Percentiles rank a stretch among this genome's conserved stretches.
phyloP scores from a whole-genome alignment of 768 basidiomycete species.

The Suillus paluster region DNA sequence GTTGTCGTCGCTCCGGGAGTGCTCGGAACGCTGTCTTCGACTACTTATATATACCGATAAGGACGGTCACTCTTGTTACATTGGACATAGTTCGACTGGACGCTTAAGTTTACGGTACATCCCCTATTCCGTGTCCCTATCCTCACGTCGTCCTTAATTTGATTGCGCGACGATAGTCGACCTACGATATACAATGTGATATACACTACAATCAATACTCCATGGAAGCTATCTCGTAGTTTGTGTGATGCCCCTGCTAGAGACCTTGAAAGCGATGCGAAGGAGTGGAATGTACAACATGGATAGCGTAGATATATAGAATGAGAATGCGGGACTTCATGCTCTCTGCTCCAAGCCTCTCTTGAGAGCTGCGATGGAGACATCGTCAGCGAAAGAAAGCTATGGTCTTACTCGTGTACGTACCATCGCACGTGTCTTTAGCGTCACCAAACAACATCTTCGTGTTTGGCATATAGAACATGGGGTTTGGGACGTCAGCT shows the following conservation, averaged over 20 bases:
- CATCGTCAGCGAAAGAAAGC: background rate
- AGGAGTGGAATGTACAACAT: slow-evolving; percentile 24
- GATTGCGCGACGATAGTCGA: slow-evolving; percentile 17
- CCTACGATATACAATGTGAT: slow-evolving; percentile 33
- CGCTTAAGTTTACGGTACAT: slow-evolving; percentile 26
- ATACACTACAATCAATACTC: slow-evolving; percentile 31
- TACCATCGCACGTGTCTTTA: slow-evolving; percentile 88
- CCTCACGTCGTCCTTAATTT: slow-evolving; percentile 13
- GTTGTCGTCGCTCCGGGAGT: background rate
- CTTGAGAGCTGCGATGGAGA: slow-evolving; percentile 53
- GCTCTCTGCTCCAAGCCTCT: slow-evolving; percentile 53
- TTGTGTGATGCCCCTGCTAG: slow-evolving; percentile 6
- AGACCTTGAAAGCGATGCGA: slow-evolving; percentile 16
- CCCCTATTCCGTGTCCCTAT: slow-evolving; percentile 18
- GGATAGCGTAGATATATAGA: slow-evolving; percentile 15
- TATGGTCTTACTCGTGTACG: slow-evolving; percentile 15
- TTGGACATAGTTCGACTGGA: slow-evolving; percentile 27
- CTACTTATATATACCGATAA: slow-evolving; percentile 20
- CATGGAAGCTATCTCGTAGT: slow-evolving; percentile 10
- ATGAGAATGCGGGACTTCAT: background rate
- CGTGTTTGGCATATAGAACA: slow-evolving; percentile 91
- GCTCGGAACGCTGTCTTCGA: slow-evolving; percentile 23
- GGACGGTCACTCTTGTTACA: slow-evolving; percentile 30
- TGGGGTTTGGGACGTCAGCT: slow-evolving; percentile 92
- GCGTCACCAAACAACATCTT: slow-evolving; percentile 95